Evolutionary conservation across 2,329 filamentous ascomycete genomes (phyloP).

Genomic region (Neopestalotiopsis rosae): DNA sequence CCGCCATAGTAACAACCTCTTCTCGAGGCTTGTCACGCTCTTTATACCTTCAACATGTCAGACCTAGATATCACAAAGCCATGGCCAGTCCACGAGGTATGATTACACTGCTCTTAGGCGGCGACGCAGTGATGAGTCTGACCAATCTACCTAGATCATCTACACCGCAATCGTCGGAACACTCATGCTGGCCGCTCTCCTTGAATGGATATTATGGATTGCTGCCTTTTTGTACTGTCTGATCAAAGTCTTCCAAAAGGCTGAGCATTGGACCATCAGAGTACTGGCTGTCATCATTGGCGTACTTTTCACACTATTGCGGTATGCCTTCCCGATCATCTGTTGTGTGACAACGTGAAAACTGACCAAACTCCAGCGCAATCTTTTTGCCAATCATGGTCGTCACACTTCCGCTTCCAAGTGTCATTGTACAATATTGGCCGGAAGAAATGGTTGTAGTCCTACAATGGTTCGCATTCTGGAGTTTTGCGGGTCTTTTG

Average conservation of each 20-base stretch:
- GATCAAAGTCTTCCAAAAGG: constrained; percentile 85
- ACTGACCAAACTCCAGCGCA: constrained; percentile 53
- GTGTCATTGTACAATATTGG: constrained; percentile 73
- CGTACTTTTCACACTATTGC: constrained; percentile 73
- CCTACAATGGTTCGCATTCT: constrained; percentile 95
- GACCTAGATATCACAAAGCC: constrained; percentile 42
- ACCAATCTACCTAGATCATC: constrained; percentile 66
- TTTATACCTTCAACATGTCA: constrained; percentile 34
- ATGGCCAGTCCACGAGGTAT: constrained; percentile 59
- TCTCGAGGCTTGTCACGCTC: background rate
- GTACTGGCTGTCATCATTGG: constrained; percentile 79
- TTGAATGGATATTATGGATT: constrained; percentile 96
- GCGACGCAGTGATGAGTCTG: background rate
- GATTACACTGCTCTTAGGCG: constrained; percentile 20
- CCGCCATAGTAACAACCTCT: background rate
- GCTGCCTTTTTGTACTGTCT: constrained; percentile 94
- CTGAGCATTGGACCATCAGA: constrained; percentile 84
- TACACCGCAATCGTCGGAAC: constrained; percentile 82
- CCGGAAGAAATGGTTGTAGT: constrained; percentile 70
- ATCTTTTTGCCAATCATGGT: constrained; percentile 95
- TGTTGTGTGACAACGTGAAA: background rate
- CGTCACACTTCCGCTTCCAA: constrained; percentile 85
- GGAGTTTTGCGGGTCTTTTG: constrained; percentile 84
- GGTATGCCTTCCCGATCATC: constrained; percentile 55
- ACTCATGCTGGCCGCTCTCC: constrained; percentile 81